These are phyloP conservation scores for Podosphaera aphanis DNA, from an alignment of 2,329 filamentous ascomycete genomes.

Conservation along the genomic window DNA sequence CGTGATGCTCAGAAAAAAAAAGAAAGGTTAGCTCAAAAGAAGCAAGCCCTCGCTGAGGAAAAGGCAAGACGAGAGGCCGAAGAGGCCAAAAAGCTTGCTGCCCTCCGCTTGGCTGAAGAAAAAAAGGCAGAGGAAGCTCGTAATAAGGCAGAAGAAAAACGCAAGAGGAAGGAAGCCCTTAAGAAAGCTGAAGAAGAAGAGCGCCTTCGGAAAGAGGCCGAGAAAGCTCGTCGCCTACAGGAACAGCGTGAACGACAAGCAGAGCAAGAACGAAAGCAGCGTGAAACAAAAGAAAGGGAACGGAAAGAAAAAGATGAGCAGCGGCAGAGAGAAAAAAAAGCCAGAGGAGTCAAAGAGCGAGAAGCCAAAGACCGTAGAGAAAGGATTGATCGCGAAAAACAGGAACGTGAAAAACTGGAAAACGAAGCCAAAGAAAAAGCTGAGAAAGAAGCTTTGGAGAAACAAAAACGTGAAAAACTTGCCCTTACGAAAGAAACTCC, in stretches of 20 bases:
- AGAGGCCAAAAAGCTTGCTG: conserved; percentile 67
- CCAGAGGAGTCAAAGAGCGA: conserved; percentile 39
- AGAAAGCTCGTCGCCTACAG: conserved; percentile 53
- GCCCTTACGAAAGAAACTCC: conserved; percentile 9
- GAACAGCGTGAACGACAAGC: conserved; percentile 72
- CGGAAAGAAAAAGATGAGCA: conserved; percentile 71
- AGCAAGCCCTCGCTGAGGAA: conserved; percentile 73
- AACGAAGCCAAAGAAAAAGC: conserved; percentile 23
- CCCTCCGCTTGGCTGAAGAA: conserved; percentile 50
- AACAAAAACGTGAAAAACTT: conserved; percentile 18
- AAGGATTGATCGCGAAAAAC: conserved; percentile 33
- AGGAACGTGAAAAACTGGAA: conserved; percentile 29
- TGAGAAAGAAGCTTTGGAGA: conserved; percentile 25
- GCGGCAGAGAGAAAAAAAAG: conserved; percentile 56
- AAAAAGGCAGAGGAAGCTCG: conserved; percentile 61
- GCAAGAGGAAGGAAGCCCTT: conserved; percentile 74
- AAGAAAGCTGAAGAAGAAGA: conserved; percentile 82
- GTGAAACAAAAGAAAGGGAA: conserved; percentile 56
- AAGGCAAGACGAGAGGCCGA: conserved; percentile 72
- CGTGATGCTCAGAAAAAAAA: conserved; percentile 89
- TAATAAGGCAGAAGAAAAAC: conserved; percentile 67
- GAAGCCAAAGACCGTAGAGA: conserved; percentile 32
- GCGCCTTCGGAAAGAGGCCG: conserved; percentile 59
- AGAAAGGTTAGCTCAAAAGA: conserved; percentile 76
- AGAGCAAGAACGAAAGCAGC: conserved; percentile 63